Evolutionary conservation across 2,329 filamentous ascomycete genomes (phyloP).

Genomic region (Colletotrichum chrysophilum): DNA sequence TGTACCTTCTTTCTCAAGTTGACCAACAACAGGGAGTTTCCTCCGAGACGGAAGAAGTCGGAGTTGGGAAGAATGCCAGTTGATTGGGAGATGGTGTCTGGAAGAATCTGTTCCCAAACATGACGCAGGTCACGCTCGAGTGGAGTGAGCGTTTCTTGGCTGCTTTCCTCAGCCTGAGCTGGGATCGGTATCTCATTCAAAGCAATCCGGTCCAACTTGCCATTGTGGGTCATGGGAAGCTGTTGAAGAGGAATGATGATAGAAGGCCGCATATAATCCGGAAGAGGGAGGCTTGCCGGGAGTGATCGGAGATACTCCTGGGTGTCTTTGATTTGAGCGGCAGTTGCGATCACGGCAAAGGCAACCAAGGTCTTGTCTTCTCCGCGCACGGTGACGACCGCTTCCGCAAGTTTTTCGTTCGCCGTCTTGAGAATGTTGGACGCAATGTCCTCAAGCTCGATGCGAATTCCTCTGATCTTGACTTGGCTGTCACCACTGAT

Average conservation of each 20-base stretch:
- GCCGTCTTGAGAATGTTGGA: slow-evolving; percentile 25
- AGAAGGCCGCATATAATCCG: slow-evolving; percentile 39
- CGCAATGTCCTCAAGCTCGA: slow-evolving; percentile 50
- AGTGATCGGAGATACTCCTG: slow-evolving; percentile 20
- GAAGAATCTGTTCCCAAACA: slow-evolving; percentile 26
- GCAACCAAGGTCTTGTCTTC: slow-evolving; percentile 29
- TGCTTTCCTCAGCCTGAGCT: background rate
- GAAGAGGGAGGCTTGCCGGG: slow-evolving; percentile 26
- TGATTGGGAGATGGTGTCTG: slow-evolving; percentile 23
- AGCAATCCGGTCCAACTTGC: slow-evolving; percentile 37
- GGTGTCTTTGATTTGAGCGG: background rate
- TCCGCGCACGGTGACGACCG: slow-evolving; percentile 27
- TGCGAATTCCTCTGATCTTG: slow-evolving; percentile 49
- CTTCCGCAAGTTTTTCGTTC: slow-evolving; percentile 23
- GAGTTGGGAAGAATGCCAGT: slow-evolving; percentile 23
- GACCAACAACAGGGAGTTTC: slow-evolving; percentile 45
- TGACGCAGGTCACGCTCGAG: background rate
- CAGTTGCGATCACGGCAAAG: slow-evolving; percentile 28
- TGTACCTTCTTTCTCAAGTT: slow-evolving; percentile 40
- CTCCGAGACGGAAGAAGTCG: slow-evolving; percentile 47
- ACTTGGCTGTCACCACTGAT: slow-evolving; percentile 47
- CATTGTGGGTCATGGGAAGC: slow-evolving; percentile 33
- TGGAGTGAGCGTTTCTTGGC: background rate
- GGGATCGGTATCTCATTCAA: slow-evolving; percentile 29
- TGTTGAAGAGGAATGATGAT: slow-evolving; percentile 28